Evolutionary conservation across 2,329 filamentous ascomycete genomes (phyloP).

Genomic region (Ophiostoma fasciatum): DNA sequence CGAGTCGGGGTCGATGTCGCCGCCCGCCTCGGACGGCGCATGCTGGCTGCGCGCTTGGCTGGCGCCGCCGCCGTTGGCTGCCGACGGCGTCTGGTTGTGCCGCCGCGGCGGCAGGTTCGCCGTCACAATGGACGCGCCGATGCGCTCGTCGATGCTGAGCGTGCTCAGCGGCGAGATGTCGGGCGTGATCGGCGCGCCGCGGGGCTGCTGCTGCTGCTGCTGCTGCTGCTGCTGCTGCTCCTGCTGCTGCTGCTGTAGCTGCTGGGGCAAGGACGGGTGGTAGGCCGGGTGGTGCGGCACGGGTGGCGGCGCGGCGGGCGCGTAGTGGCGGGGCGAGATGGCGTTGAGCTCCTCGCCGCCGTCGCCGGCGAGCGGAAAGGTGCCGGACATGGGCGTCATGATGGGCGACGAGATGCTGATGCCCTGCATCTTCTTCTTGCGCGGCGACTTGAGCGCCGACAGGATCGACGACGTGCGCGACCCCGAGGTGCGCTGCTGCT

Average conservation of each 20-base stretch:
- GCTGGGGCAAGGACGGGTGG: constrained; percentile 14
- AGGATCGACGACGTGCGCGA: constrained; percentile 44
- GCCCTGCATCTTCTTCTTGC: constrained; percentile 36
- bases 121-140: constrained; percentile 21
- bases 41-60: neutral
- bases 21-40: constrained; percentile 19
- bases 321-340: constrained; percentile 43
- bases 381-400: constrained; percentile 46
- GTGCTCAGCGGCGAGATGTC: constrained; percentile 32
- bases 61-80: constrained; percentile 4
- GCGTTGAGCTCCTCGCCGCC: constrained; percentile 37
- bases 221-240: constrained; percentile 17
- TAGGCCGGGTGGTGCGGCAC: constrained; percentile 21
- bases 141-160: constrained; percentile 41
- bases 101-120: constrained; percentile 3
- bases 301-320: constrained; percentile 41
- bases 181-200: constrained; percentile 29
- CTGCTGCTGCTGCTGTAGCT: constrained; percentile 13
- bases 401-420: constrained; percentile 51
- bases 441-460: constrained; percentile 46
- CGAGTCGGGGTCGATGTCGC: constrained; percentile 32
- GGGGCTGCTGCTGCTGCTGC: constrained; percentile 12
- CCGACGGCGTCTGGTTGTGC: constrained; percentile 9
- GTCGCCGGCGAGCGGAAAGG: constrained; percentile 33
- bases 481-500: constrained; percentile 37